phyloP scores from a whole-genome alignment of 2,329 filamentous ascomycete genomes.

The Helicocarpus griseus region DNA sequence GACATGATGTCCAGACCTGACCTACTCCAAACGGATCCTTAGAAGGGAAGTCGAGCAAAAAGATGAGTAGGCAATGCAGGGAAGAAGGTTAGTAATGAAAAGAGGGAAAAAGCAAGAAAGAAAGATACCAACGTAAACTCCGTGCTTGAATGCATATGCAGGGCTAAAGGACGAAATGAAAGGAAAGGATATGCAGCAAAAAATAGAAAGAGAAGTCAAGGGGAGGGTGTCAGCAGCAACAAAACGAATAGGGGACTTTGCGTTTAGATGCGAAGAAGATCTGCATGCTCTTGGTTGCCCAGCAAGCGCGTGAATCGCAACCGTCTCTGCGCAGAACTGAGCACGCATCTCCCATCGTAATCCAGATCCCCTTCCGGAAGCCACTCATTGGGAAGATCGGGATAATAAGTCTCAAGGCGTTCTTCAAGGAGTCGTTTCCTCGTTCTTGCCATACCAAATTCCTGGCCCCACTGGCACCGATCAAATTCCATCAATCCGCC shows the following conservation, averaged over 20 bases:
- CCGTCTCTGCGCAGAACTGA: conserved; percentile 25
- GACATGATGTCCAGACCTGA: background rate
- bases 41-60: background rate
- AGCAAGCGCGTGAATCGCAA: conserved; percentile 27
- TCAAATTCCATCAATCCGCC: conserved; percentile 38
- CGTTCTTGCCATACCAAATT: conserved; percentile 19
- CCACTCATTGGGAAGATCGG: conserved; percentile 31
- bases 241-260: too few species aligned
- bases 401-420: conserved; percentile 13
- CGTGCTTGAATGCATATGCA: background rate
- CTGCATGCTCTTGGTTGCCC: conserved; percentile 6
- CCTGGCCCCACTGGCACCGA: conserved; percentile 28
- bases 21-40: background rate
- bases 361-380: conserved; percentile 24
- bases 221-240: too few species aligned
- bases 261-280: background rate
- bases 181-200: too few species aligned
- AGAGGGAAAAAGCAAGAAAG: background rate
- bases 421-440: conserved; percentile 9
- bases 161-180: too few species aligned
- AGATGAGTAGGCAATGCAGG: background rate
- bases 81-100: background rate
- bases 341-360: conserved; percentile 26
- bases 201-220: too few species aligned
- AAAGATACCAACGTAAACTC: background rate